Evolutionary conservation across 129 eudicot species (phyloP), one percentile per base, ranked within the genome.

Genomic region (Ambrosia trifida): DNA sequence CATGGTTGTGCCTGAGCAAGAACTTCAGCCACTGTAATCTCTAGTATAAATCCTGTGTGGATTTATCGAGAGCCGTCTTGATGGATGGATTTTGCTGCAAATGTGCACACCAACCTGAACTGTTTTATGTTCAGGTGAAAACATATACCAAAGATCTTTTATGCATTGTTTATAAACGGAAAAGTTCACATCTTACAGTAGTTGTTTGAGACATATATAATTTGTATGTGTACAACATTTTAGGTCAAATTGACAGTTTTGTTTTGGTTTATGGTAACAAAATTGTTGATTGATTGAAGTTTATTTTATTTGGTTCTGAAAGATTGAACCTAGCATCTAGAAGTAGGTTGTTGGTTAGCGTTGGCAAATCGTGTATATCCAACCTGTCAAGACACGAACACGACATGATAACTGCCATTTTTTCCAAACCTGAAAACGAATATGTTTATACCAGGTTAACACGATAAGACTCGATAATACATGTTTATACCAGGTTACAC

Each of bases 11-110:
- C 83, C 91, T 16, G 99, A 95, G 73, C 97, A 90, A 86, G 99
- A 95, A 74, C 96, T 95, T 59, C 99, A 95, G 72, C 99, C 96
- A 0, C 83, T 91, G 28, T 85, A 78, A 78, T 74, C 24, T 31
- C 52, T 32, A 67, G 49, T 47, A 45, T 40, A n/a, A 31, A 41
- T 43, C 31, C 14, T 45, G 36, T 13, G 24, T 13, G 44, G 41
- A 24, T 19, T 45, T 59, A 47, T 70, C 13, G 12, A 64, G 72
- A 64, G 72, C 68, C 7, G 45, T 44, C 64, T 61, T 17, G 78
- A 71, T 82, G 57, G 66, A 69, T 33, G 46, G 30, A 62, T 8
- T 49, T 44, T 69, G 35, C 44, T 24, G 64, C 43, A 24, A 59
- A 70, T 47, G 40, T 53, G 46, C 64, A 20, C 31, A 40, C 38